Evolutionary conservation across 768 basidiomycete genomes (phyloP).

Genomic region (Leccinellum luteum): DNA sequence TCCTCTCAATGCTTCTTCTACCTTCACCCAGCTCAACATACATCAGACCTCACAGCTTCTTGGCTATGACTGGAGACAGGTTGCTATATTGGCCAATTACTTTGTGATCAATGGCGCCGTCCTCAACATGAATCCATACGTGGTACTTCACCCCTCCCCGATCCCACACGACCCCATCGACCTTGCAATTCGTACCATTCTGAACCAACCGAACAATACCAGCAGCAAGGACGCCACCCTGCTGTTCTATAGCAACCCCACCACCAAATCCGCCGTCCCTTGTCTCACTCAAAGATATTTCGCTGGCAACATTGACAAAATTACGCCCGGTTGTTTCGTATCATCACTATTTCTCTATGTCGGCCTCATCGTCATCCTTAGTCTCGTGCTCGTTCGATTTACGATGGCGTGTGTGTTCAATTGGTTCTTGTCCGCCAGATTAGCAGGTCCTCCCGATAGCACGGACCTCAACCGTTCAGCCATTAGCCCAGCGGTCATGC

Average conservation of each 20-base stretch:
- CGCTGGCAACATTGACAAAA: slow-evolving; percentile 95
- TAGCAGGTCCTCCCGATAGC: slow-evolving; percentile 74
- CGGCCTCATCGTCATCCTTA: slow-evolving; percentile 87
- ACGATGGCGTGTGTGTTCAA: slow-evolving; percentile 95
- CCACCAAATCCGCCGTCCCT: slow-evolving; percentile 64
- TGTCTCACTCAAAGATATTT: slow-evolving; percentile 86
- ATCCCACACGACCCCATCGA: slow-evolving; percentile 79
- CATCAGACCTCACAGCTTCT: slow-evolving; percentile 63
- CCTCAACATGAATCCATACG: slow-evolving; percentile 88
- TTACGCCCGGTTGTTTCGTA: slow-evolving; percentile 94
- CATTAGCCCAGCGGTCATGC: slow-evolving; percentile 94
- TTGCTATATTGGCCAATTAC: slow-evolving; percentile 66
- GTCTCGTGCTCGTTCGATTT: slow-evolving; percentile 88
- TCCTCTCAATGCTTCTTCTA: slow-evolving; percentile 51
- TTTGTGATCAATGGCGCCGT: slow-evolving; percentile 93
- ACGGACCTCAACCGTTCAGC: slow-evolving; percentile 75
- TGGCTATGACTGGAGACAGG: slow-evolving; percentile 92
- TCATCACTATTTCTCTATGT: slow-evolving; percentile 86
- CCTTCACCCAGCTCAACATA: slow-evolving; percentile 60
- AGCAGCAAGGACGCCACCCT: slow-evolving; percentile 89
- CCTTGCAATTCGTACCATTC: slow-evolving; percentile 71
- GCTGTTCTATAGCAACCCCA: slow-evolving; percentile 71
- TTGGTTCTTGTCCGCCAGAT: slow-evolving; percentile 87
- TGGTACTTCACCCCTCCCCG: slow-evolving; percentile 64
- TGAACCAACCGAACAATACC: slow-evolving; percentile 43